A percentile compares a stretch with the other conserved stretches of the same genome.
These are phyloP conservation scores for Thecaphora thlaspeos DNA, from an alignment of 1,284 basidiomycete genomes.

Conservation along the genomic window DNA sequence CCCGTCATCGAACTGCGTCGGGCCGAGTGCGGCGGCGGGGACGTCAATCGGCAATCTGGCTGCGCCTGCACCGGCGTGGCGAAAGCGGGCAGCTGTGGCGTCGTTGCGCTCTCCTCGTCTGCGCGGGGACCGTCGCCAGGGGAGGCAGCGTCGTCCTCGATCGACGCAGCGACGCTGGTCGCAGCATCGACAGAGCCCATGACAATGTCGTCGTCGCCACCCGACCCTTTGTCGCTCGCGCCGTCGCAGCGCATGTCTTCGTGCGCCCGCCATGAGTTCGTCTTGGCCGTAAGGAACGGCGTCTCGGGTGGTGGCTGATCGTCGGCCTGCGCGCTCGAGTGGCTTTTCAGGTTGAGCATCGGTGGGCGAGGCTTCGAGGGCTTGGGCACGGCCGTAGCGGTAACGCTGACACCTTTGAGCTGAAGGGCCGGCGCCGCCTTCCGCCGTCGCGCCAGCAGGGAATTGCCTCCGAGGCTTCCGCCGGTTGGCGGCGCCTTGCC, in stretches of 20 bases:
- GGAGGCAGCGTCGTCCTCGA: too few species aligned
- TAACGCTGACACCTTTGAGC: conserved; percentile 10
- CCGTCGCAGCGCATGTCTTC: neutral
- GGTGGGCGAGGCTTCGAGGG: neutral
- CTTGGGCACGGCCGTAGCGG: neutral
- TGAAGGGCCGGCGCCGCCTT: conserved; percentile 23
- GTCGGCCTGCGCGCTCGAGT: neutral
- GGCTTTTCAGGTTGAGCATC: neutral
- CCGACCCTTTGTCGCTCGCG: neutral
- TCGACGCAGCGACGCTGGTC: too few species aligned
- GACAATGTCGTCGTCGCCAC: conserved; percentile 19
- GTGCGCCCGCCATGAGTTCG: conserved; percentile 7
- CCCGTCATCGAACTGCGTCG: conserved; percentile 1
- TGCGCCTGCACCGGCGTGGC: too few species aligned
- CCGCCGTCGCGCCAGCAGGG: conserved; percentile 29
- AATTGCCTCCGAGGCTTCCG: conserved; percentile 2
- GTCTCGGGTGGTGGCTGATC: conserved; percentile 8
- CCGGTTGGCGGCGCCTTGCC: too few species aligned
- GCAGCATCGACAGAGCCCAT: conserved; percentile 16
- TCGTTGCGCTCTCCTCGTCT: too few species aligned
- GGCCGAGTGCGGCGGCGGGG: too few species aligned
- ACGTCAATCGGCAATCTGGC: neutral
- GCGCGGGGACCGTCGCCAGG: too few species aligned
- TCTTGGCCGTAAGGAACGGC: conserved; percentile 26
- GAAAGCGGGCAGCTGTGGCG: too few species aligned